Base-by-base conservation (phyloP, 2,329 filamentous ascomycete species). In the Fusarium paranaense region DNA sequence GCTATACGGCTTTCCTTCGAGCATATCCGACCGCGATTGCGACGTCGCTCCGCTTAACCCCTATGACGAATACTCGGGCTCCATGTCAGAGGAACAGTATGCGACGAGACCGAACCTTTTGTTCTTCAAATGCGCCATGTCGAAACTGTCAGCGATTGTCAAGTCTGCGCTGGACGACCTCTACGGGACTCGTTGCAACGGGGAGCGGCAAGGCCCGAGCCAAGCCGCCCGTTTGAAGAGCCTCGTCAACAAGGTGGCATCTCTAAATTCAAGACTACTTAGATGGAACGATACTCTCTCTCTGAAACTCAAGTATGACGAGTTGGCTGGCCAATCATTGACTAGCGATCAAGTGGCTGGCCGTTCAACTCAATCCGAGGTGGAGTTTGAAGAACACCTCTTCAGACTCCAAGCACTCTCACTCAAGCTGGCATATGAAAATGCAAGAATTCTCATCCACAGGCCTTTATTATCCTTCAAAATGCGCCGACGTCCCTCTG, bases 1-100 rank as follows among this genome's bases (percentile, higher is more conserved):
- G 78, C 75, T 82, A 0, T 85, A 84, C 40, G 82, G 83, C 2
- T 84, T 82, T 47, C 82, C 83, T 0, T 62, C 71, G 1, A 75
- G 77, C 7, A 82, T 83, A 16, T 69, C 70, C 0, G 82, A 82
- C 37, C 64, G 54, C 0, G 82, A 84, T 62, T 83, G 79, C 16
- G 77, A 80, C 27, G 76, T 82, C 1, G 78, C 80, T 9, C 63
- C 73, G 1, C 61, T 83, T 8, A 75, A 82, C 35, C 78, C 82
- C 1, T 64, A 72, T 16, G 73, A 78, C 14, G 30, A 66, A 20
- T 73, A 64, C n/a, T 79, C 38, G 54, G 72, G 63, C 0, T 67
- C 71, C 0, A 42, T 30, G 0, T 22, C 40, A 14, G 27, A 52
- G 35, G 61, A 38, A 22, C 68, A 47, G 1, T 61, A 52, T 9